Conservation (phyloP, 1,284 basidiomycete genomes). For the Schizophyllum amplum region DNA sequence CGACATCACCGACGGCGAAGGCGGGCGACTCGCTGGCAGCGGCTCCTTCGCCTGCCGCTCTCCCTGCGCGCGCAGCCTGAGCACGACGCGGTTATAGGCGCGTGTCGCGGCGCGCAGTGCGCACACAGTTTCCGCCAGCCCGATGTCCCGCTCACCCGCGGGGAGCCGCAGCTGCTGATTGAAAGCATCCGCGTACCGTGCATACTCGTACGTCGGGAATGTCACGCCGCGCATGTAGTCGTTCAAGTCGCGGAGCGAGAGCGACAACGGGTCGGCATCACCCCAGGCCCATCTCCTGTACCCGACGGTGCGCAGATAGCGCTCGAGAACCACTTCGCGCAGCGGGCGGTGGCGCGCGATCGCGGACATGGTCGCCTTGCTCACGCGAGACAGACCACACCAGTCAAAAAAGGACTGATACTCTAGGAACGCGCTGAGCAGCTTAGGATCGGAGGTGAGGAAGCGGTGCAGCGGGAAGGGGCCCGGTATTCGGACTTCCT, state of each 20-base stretch:
- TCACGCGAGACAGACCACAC: constrained; percentile 47
- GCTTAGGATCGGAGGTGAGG: constrained; percentile 25
- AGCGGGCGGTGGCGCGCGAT: constrained; percentile 41
- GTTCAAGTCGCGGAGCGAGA: constrained; percentile 62
- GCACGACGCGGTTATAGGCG: constrained; percentile 66
- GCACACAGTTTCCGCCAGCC: constrained; percentile 32
- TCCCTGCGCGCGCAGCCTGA: constrained; percentile 67
- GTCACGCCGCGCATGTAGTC: constrained; percentile 73
- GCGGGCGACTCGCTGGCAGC: constrained; percentile 48
- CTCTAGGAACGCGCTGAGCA: constrained; percentile 44
- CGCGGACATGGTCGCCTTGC: constrained; percentile 39
- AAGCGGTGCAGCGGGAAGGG: constrained; percentile 23
- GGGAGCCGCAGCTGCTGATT: constrained; percentile 37
- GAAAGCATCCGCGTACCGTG: constrained; percentile 46
- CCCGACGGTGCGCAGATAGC: constrained; percentile 60
- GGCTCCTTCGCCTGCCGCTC: constrained; percentile 39
- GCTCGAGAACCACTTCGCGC: constrained; percentile 56
- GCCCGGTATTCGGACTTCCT: constrained; percentile 19
- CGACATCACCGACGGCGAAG: constrained; percentile 50
- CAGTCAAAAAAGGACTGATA: constrained; percentile 62
- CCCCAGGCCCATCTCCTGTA: constrained; percentile 56
- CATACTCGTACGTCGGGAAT: constrained; percentile 64
- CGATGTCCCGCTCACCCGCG: constrained; percentile 28
- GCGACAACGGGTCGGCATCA: constrained; percentile 46
- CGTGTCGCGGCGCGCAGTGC: constrained; percentile 50